Conservation (phyloP, 345 rosid species). For the Salix caprea region DNA sequence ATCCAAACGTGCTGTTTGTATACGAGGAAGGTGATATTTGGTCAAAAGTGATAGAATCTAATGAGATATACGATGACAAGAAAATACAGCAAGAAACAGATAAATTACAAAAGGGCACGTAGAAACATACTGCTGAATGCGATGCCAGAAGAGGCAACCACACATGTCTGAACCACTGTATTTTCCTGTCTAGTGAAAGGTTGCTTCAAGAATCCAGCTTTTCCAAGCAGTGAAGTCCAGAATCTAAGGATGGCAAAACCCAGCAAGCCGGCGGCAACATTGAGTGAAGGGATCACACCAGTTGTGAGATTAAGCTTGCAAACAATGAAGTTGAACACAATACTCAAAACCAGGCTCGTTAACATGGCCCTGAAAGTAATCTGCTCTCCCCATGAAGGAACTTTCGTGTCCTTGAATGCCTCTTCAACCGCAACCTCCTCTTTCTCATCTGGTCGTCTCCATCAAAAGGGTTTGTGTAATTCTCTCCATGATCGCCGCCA, state of each 20-base stretch:
- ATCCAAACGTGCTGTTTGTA: no score
- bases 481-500: background rate
- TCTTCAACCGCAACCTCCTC: conserved; percentile 23
- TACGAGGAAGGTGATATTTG: no score
- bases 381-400: conserved; percentile 55
- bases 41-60: no score
- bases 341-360: conserved; percentile 43
- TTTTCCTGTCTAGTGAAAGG: conserved; percentile 87
- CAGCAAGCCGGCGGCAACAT: conserved; percentile 59
- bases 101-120: background rate
- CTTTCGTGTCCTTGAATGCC: conserved; percentile 32
- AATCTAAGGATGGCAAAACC: conserved; percentile 49
- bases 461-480: background rate
- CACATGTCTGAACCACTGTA: conserved; percentile 80
- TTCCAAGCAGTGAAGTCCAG: conserved; percentile 39
- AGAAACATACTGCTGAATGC: conserved; percentile 78
- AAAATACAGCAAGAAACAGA: background rate
- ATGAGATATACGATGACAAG: no score
- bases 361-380: conserved; percentile 45
- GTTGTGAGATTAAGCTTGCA: conserved; percentile 70
- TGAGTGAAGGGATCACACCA: conserved; percentile 61
- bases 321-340: conserved; percentile 61
- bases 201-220: conserved; percentile 52
- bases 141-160: conserved; percentile 90
- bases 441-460: conserved; percentile 6